These are phyloP conservation scores for Setaria italica DNA, from an alignment of 202 grass and related monocot genomes.

Conservation along the genomic window DNA sequence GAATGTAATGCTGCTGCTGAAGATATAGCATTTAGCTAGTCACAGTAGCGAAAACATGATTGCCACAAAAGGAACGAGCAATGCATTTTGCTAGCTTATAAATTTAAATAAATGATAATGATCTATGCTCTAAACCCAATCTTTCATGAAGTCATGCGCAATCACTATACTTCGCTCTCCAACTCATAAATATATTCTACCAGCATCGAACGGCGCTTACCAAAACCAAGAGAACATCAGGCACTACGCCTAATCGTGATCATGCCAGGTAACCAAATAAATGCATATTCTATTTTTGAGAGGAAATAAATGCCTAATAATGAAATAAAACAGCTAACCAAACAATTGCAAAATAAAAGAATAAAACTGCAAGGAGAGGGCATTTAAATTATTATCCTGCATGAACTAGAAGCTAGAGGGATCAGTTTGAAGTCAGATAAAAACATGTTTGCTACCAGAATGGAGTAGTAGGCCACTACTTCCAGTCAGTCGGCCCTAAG, in stretches of 20 bases:
- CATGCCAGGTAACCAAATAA: neutral
- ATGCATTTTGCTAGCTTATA: neutral
- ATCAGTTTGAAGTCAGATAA: slow-evolving; percentile 1
- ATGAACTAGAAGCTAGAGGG: neutral
- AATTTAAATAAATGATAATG: slow-evolving; percentile 1
- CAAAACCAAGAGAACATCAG: slow-evolving; percentile 1
- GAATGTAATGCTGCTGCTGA: neutral
- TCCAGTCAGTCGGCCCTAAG: neutral
- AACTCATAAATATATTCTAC: neutral
- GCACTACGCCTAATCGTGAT: slow-evolving; percentile 1
- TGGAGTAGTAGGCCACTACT: slow-evolving; percentile 1
- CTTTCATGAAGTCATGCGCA: neutral
- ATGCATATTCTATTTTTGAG: neutral
- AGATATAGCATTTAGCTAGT: slow-evolving; percentile 21
- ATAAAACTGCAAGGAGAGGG: neutral
- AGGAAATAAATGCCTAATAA: neutral
- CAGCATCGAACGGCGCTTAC: neutral
- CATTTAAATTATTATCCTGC: neutral
- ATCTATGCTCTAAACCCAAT: neutral
- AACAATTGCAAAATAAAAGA: neutral
- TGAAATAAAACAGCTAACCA: neutral
- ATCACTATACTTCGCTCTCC: neutral
- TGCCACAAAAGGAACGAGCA: neutral
- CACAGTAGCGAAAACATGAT: neutral
- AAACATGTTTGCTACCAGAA: neutral